Base-by-base conservation (phyloP, 75 land plant species). In the Cryptomeria japonica region DNA sequence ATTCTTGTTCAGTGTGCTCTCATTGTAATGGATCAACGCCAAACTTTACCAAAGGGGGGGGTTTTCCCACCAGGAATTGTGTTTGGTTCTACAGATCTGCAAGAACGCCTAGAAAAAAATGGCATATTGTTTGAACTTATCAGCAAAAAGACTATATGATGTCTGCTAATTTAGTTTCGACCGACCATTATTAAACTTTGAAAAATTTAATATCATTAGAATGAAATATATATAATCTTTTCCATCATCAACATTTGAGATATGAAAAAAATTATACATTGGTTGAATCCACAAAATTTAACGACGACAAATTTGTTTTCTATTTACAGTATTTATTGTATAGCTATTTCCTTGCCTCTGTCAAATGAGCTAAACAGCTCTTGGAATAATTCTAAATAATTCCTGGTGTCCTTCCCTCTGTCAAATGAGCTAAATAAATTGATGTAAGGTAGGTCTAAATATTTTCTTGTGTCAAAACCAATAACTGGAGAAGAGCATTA, bases 81-180 rank as follows among this genome's bases (percentile, higher is more conserved):
- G 36, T 97, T 96, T 90, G 99, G 99, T 32, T 91, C 94, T 9
- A 96, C 98, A 36, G 98, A 97, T 89, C 93, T 94, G 55, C 92
- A 93, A 70, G 87, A 94, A 89, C 92, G 98, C 1, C 92, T 97
- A 18, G 95, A 97, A 84, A 91, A 91, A 78, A 97, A 97, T 91
- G 98, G 98, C 41, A 92, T 97, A 55, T 93, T 94, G 15, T 97
- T 97, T 87, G 97, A 96, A 58, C 85, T 95, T 51, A 84, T 96
- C 53, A 80, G 83, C 46, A 80, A 80, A 80, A 14, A 25, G 16
- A 80, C 46, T 8, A 80, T 80, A n/a, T 41, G 11, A 80, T 80
- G n/a, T n/a, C n/a, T n/a, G n/a, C n/a, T n/a, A n/a, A n/a, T n/a
- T n/a, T n/a, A n/a, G n/a, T n/a, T n/a, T n/a, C n/a, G n/a, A n/a